These are phyloP conservation scores for Rhizophagus clarus DNA, from an alignment of 192 early-diverging fungal genomes.

Conservation along the genomic window DNA sequence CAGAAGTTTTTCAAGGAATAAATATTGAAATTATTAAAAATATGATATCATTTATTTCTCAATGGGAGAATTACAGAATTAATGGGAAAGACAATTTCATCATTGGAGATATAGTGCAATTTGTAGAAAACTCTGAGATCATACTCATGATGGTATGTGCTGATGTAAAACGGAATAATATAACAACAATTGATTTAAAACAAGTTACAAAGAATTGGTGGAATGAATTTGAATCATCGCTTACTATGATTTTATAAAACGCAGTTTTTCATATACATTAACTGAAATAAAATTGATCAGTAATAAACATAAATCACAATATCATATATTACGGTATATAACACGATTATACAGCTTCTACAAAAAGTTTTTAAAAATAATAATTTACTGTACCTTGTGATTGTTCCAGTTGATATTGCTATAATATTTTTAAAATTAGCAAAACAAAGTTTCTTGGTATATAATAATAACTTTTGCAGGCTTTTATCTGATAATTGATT, in stretches of 20 bases:
- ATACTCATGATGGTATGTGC: background rate
- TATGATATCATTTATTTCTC: background rate
- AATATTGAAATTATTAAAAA: background rate
- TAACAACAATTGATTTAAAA: background rate
- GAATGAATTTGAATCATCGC: background rate
- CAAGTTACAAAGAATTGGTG: background rate
- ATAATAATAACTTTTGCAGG: too few relatives aligned
- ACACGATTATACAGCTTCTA: too few relatives aligned
- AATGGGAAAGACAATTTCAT: background rate
- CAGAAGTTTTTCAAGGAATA: background rate
- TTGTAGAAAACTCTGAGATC: background rate
- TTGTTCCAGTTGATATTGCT: too few relatives aligned
- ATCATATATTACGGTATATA: too few relatives aligned
- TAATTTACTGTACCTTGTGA: too few relatives aligned
- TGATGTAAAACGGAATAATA: background rate
- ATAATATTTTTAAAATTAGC: too few relatives aligned
- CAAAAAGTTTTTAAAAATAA: too few relatives aligned
- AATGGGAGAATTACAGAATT: background rate
- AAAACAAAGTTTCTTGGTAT: too few relatives aligned
- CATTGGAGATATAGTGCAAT: background rate
- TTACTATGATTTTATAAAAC: background rate
- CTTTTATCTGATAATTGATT: too few relatives aligned
- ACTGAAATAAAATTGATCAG: too few relatives aligned
- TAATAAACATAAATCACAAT: too few relatives aligned
- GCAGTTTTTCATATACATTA: background rate